A percentile compares a stretch with the other conserved stretches of the same genome.
phyloP scores from a whole-genome alignment of 2,329 filamentous ascomycete species.

The Talaromyces sp. region DNA sequence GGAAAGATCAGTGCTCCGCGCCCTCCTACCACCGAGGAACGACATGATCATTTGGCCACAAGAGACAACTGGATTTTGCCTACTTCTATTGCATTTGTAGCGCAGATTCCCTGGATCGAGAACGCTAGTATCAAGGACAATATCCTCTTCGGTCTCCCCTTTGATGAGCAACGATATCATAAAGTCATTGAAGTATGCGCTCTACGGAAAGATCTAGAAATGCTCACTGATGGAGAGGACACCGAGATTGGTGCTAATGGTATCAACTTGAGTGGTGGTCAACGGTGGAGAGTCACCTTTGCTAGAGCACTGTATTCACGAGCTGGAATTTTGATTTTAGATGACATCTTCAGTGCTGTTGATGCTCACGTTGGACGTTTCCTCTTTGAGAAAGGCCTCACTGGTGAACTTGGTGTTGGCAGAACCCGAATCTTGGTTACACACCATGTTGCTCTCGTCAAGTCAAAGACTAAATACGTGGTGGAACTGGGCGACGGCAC shows the following conservation, averaged over 20 bases:
- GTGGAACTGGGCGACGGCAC: slow-evolving; percentile 69
- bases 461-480: slow-evolving; percentile 68
- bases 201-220: slow-evolving; percentile 70
- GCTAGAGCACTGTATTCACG: slow-evolving; percentile 77
- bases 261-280: slow-evolving; percentile 78
- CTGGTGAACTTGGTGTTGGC: slow-evolving; percentile 64
- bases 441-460: slow-evolving; percentile 70
- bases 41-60: slow-evolving; percentile 61
- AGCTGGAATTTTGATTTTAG: slow-evolving; percentile 70
- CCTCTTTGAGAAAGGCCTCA: slow-evolving; percentile 72
- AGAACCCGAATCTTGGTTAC: slow-evolving; percentile 77
- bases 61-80: slow-evolving; percentile 65
- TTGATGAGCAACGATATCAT: slow-evolving; percentile 64
- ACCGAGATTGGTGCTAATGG: slow-evolving; percentile 84
- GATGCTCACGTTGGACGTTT: slow-evolving; percentile 78
- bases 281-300: slow-evolving; percentile 78
- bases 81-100: slow-evolving; percentile 68
- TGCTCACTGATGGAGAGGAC: slow-evolving; percentile 70
- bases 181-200: slow-evolving; percentile 71
- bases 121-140: slow-evolving; percentile 77
- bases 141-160: slow-evolving; percentile 71
- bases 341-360: slow-evolving; percentile 79
- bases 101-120: slow-evolving; percentile 81
- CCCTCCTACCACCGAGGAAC: slow-evolving; percentile 51
- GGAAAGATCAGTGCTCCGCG: slow-evolving; percentile 56